Percentiles rank a stretch among this genome's conserved stretches.
These are phyloP conservation scores for Xerocomellus intermedius DNA, from an alignment of 768 basidiomycete species.

Conservation along the genomic window DNA sequence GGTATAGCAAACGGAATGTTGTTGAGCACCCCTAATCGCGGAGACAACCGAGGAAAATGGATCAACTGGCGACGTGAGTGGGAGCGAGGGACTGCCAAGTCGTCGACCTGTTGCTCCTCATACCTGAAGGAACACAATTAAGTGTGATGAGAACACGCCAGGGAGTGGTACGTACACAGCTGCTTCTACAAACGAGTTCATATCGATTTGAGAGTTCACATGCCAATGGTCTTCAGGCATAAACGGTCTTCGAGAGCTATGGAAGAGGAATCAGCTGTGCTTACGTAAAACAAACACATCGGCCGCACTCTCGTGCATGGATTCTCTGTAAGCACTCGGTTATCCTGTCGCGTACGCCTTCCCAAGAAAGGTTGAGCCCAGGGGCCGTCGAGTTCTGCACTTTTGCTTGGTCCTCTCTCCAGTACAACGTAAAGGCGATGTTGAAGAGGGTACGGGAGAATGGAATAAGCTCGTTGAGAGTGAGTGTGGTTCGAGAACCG, in stretches of 20 bases:
- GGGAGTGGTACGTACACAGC: conserved; percentile 57
- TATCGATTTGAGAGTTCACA: conserved; percentile 56
- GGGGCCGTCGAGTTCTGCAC: conserved; percentile 41
- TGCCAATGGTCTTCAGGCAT: conserved; percentile 86
- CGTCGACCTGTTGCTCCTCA: conserved; percentile 60
- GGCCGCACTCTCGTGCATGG: conserved; percentile 82
- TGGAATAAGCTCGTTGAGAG: conserved; percentile 73
- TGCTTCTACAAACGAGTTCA: conserved; percentile 78
- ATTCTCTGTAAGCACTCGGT: conserved; percentile 79
- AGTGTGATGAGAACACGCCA: neutral
- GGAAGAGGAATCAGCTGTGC: conserved; percentile 5
- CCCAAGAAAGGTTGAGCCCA: conserved; percentile 50
- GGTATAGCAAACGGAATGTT: conserved; percentile 96
- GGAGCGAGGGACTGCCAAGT: conserved; percentile 21
- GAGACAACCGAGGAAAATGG: conserved; percentile 53
- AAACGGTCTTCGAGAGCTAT: conserved; percentile 81
- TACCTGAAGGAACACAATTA: conserved; percentile 37
- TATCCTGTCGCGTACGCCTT: conserved; percentile 69
- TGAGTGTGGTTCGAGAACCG: conserved; percentile 66
- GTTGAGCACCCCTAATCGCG: conserved; percentile 86
- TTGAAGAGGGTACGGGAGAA: conserved; percentile 81
- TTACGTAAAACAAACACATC: neutral
- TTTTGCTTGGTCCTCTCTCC: conserved; percentile 47
- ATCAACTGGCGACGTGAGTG: conserved; percentile 70
- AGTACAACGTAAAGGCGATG: conserved; percentile 78